Conservation (phyloP, 441 rosid genomes). For the Populus hybrid region DNA sequence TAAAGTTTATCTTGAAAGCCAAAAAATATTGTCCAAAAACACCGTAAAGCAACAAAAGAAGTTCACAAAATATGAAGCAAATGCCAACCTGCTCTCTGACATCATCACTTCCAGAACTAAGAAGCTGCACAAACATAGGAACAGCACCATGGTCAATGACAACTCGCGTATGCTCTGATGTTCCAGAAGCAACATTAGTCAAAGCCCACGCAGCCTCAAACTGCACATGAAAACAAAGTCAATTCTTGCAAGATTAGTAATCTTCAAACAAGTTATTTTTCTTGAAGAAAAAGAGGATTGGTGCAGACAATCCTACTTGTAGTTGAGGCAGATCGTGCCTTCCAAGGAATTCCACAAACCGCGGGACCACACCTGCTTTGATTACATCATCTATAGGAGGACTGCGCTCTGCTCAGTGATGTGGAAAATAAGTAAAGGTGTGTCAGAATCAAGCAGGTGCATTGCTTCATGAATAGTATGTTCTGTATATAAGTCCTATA, state of each 20-base stretch:
- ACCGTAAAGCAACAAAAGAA: not conserved
- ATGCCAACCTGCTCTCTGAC: conserved; percentile 73
- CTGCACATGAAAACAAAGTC: conserved; percentile 35
- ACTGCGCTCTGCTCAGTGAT: conserved; percentile 54
- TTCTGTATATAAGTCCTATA: conserved; percentile 2
- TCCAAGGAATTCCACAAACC: conserved; percentile 76
- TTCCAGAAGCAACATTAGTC: conserved; percentile 75
- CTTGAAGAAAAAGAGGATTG: conserved; percentile 1
- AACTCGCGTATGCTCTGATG: conserved; percentile 72
- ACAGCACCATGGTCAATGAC: conserved; percentile 74
- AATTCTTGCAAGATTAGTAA: not conserved
- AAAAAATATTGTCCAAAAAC: not conserved
- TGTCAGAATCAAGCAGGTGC: not conserved
- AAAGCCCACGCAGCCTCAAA: conserved; percentile 85
- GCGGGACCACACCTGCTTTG: conserved; percentile 71
- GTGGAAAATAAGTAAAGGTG: conserved; percentile 14
- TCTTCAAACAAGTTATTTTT: not conserved
- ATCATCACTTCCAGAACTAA: conserved; percentile 74
- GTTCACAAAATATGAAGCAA: conserved; percentile 4
- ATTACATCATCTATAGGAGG: conserved; percentile 86
- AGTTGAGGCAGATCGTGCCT: conserved; percentile 66
- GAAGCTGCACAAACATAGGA: conserved; percentile 78
- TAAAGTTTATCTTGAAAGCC: not conserved
- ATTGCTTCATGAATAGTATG: not conserved
- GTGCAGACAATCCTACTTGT: conserved; percentile 43